Evolutionary conservation across 345 rosid species (phyloP), one percentile per base, ranked within the genome.

Genomic region (Camelina hispida): DNA sequence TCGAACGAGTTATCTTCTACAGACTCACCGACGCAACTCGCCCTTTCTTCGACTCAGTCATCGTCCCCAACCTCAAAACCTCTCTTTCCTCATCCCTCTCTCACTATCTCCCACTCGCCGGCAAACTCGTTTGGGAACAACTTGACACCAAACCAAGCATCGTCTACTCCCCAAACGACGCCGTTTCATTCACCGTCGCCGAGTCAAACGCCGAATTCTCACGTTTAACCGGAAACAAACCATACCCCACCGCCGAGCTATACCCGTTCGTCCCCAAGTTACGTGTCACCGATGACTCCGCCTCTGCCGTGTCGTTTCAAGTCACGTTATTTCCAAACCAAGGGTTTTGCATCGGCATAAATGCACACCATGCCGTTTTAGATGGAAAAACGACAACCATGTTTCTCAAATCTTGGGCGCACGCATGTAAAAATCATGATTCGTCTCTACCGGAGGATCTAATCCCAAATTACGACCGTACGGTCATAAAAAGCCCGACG

Each of bases 41-140:
- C 0, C 7, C 69, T n/a, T 68, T 17, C 8, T 82, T 85, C 60
- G 25, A 85, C 81, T 83, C 83, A 2, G 66, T 47, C 9, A 56
- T 81, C 65, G 62, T 83, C 9, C 84, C 84, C 0, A 77, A 64
- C 5, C 84, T 85, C 63, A 81, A 76, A 20, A 50, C 51, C 40
- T 81, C 81, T 44, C 83, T 78, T 3, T 81, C 84, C 1, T 64
- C 65, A 7, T 14, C 78, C 3, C 87, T 86, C 71, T 34, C 60
- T 13, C 80, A 79, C 69, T 81, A 71, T 68, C 85, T 75, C 57
- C 87, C 85, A 15, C 60, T 82, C 35, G 78, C 85, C 3, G 86
- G 87, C 0, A 48, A 71, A 66, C 68, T 86, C 68, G 9, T 32
- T 1, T 79, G 81, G 86, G 68, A 79, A 2, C 10, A 69, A 2